phyloP scores from a whole-genome alignment of 2,329 filamentous ascomycete species.

The Pestalotiopsis sp. region DNA sequence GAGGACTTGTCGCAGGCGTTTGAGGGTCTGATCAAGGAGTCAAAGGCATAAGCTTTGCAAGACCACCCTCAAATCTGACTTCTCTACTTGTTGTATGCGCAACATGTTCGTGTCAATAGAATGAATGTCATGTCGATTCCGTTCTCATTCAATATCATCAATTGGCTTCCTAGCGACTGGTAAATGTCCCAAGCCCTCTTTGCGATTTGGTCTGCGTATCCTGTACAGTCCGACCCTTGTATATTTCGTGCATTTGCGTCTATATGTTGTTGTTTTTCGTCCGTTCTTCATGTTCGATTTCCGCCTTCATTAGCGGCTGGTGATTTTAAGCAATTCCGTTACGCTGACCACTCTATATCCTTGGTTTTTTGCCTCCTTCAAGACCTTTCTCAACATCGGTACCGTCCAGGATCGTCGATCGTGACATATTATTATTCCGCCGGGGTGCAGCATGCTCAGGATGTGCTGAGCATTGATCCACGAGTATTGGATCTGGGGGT shows the following conservation, averaged over 20 bases:
- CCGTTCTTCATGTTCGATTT: not conserved
- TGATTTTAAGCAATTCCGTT: slow-evolving; percentile 61
- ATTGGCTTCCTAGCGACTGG: not conserved
- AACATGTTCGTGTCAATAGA: not conserved
- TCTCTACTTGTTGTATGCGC: not conserved
- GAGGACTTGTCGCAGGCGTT: slow-evolving; percentile 74
- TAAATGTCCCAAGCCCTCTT: not conserved
- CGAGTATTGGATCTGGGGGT: slow-evolving; percentile 77
- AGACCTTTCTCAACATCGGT: slow-evolving; percentile 73
- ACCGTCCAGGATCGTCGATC: slow-evolving; percentile 82
- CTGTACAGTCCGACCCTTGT: not conserved
- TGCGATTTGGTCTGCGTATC: not conserved
- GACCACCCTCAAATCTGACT: not conserved
- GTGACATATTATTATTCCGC: slow-evolving; percentile 83
- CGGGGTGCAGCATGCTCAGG: slow-evolving; percentile 75
- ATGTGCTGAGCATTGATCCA: slow-evolving; percentile 77
- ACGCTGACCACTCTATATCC: slow-evolving; percentile 76
- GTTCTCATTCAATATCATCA: not conserved
- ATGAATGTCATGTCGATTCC: not conserved
- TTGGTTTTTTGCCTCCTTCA: slow-evolving; percentile 69
- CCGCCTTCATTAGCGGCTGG: slow-evolving; percentile 15
- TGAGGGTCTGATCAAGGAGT: slow-evolving; percentile 49
- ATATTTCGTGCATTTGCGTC: not conserved
- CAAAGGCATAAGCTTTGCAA: slow-evolving; percentile 14
- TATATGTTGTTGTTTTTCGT: not conserved